Base-by-base conservation (phyloP, 148 eudicot genomes). In the Camellia japonica region DNA sequence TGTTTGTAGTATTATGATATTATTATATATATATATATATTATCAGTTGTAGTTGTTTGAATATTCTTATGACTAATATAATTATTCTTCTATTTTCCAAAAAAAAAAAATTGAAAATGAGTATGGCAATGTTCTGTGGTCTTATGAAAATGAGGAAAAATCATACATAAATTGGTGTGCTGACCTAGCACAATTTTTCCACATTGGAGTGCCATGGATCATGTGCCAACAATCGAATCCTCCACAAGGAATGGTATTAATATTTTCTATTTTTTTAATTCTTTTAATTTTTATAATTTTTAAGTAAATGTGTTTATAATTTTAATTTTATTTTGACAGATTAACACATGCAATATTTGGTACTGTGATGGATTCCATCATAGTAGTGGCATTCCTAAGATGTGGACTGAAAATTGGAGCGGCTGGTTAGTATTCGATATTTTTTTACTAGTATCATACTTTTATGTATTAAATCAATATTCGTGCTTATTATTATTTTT, bases 391-490 rank as follows among this genome's bases (percentile, higher is more conserved):
- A 73, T 69, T 13, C 94, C 94, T 5, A 91, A 91, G 76, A 89
- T 89, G 64, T 89, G 93, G 93, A 90, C 91, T 1, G 89, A 90
- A 73, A 89, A 89, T 49, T 90, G 93, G 93, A 83, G 85, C 8
- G 91, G 93, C 68, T 90, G 93, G 93, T 90, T 15, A 80, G 79
- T 83, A 2, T 20, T 15, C 0, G 20, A 7, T 12, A 47, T 16
- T 3, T 5, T 3, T 20, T 4, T 43, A 47, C 51, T 77, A 0
- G 8, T 77, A 3, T 14, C 1, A 54, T 76, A 23, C 19, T 0
- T 46, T 67, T n/a, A n/a, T 18, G 14, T n/a, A 1, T 42, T 72
- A 12, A 12, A 4, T 0, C 51, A 47, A 5, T 4, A 47, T 4
- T 47, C 2, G 7, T 47, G 0, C 7, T 47, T 47, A 4, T 4